A percentile compares a stretch with the other conserved stretches of the same genome.
Evolutionary conservation across 257 asterid species (phyloP).

Genomic region (Jacaranda copaia): DNA sequence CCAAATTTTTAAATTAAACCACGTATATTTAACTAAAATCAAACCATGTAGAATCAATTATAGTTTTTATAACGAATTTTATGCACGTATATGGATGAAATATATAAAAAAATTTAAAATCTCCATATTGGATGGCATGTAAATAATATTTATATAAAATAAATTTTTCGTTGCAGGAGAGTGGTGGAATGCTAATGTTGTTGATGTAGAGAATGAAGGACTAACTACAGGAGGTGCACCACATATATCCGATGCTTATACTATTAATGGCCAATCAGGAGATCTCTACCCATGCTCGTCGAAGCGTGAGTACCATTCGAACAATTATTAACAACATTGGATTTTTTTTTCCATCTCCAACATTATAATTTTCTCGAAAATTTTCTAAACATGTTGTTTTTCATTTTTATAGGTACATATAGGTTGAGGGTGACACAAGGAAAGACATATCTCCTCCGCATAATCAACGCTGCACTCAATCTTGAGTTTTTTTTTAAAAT

Average conservation of each 20-base stretch:
- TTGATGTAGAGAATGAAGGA: conserved; percentile 57
- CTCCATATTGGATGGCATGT: no score
- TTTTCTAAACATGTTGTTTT: not conserved
- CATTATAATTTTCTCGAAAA: not conserved
- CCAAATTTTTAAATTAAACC: no score
- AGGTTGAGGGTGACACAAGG: conserved; percentile 56
- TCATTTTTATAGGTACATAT: conserved; percentile 45
- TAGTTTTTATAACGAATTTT: no score
- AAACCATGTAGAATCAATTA: no score
- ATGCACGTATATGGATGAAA: no score
- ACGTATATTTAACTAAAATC: no score
- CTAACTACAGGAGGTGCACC: conserved; percentile 58
- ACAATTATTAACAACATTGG: not conserved
- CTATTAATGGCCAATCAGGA: conserved; percentile 76
- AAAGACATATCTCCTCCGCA: conserved; percentile 71
- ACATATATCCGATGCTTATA: conserved; percentile 64
- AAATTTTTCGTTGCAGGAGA: conserved; percentile 53
- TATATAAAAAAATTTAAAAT: no score
- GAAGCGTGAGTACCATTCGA: conserved; percentile 41
- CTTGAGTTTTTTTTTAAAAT: conserved; percentile 65
- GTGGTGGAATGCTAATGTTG: conserved; percentile 78
- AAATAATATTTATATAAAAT: not conserved
- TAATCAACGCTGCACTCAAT: conserved; percentile 84
- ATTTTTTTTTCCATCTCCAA: not conserved
- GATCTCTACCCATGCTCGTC: conserved; percentile 72